These are phyloP conservation scores for Castanea sativa DNA, from an alignment of 306 rosid genomes.

Conservation along the genomic window DNA sequence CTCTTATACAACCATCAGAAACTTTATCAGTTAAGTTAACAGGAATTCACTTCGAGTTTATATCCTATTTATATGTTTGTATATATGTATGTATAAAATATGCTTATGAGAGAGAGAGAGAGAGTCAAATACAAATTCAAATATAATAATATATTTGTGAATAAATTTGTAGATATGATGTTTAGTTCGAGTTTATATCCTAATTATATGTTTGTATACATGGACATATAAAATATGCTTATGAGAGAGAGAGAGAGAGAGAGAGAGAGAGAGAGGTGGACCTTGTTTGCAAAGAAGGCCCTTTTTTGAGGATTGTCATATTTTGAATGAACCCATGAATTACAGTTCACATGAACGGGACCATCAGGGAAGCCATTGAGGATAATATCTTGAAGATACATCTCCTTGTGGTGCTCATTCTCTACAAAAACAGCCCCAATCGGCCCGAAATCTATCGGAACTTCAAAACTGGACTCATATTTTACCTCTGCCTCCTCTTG, in stretches of 20 bases:
- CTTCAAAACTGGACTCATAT: conserved; percentile 49
- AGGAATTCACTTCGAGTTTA: no score
- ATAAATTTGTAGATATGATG: no score
- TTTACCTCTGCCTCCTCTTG: conserved; percentile 2
- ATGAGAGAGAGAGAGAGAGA: no score
- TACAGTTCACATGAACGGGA: conserved; percentile 36
- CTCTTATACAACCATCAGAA: no score
- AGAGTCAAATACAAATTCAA: not conserved
- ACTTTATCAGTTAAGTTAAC: no score
- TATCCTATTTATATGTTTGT: no score
- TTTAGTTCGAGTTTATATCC: no score
- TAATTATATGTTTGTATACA: no score
- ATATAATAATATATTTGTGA: no score
- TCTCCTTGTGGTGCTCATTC: conserved; percentile 60
- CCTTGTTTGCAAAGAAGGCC: conserved; percentile 70
- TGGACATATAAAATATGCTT: no score
- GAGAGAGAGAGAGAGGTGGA: not conserved
- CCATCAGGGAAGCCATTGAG: conserved; percentile 44
- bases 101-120: no score
- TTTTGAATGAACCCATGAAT: conserved; percentile 80
- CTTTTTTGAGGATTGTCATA: conserved; percentile 45
- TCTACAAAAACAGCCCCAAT: conserved; percentile 64
- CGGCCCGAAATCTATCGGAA: conserved; percentile 44
- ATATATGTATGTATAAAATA: no score
- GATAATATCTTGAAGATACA: conserved; percentile 39